Conservation (phyloP, 108 stramenopile species). For the Fragilaria radians region DNA sequence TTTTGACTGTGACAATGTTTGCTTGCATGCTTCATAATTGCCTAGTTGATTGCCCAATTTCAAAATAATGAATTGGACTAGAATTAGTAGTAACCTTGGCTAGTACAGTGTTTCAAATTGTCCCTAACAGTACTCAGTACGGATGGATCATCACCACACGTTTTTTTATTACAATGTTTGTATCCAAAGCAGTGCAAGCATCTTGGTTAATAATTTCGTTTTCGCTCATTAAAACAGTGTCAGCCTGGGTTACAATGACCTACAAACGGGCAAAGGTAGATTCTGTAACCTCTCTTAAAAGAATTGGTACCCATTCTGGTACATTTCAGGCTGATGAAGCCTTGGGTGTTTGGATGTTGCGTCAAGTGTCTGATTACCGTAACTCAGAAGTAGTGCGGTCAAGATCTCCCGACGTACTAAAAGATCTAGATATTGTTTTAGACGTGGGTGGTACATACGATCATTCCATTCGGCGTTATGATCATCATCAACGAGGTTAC, state of each 20-base stretch:
- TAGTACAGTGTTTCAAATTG: too few relatives aligned
- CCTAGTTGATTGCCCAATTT: too few relatives aligned
- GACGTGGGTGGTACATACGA: slow-evolving; percentile 97
- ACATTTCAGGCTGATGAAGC: slow-evolving; percentile 98
- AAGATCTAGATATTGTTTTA: slow-evolving; percentile 85
- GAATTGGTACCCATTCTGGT: slow-evolving; percentile 88
- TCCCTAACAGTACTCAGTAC: too few relatives aligned
- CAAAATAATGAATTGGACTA: too few relatives aligned
- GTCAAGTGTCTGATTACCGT: slow-evolving; percentile 65
- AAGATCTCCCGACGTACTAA: slow-evolving; percentile 72
- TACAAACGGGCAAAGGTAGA: slow-evolving; percentile 9
- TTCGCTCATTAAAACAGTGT: not conserved
- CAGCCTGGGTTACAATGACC: not conserved
- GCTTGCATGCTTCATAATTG: too few relatives aligned
- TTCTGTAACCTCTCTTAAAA: slow-evolving; percentile 28
- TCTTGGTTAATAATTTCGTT: not conserved
- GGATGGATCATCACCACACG: too few relatives aligned
- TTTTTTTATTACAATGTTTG: too few relatives aligned
- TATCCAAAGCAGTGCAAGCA: too few relatives aligned
- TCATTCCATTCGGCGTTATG: slow-evolving; percentile 74
- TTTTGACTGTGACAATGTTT: too few relatives aligned
- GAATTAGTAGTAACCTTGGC: too few relatives aligned
- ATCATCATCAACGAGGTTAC: slow-evolving; percentile 97
- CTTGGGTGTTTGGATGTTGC: slow-evolving; percentile 86
- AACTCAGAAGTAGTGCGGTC: slow-evolving; percentile 82